Evolutionary conservation across 495 filamentous ascomycete species (phyloP).

Genomic region (Umbilicaria muhlenbergii): DNA sequence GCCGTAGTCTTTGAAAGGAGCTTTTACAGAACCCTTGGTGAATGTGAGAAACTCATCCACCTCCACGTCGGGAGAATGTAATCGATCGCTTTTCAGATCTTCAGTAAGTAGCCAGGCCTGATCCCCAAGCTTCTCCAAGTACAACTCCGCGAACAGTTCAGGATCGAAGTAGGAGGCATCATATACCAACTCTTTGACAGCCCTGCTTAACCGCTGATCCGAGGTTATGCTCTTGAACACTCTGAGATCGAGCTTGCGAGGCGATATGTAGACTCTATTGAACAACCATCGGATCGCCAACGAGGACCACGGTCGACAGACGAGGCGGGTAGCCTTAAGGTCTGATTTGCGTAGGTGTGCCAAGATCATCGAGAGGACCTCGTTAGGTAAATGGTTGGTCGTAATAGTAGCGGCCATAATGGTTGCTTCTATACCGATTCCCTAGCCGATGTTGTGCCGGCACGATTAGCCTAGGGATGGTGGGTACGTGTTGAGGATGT

Average conservation of each 20-base stretch:
- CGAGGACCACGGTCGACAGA: background rate
- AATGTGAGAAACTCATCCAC: no score
- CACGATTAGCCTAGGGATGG: no score
- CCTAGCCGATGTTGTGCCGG: no score
- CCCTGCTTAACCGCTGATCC: background rate
- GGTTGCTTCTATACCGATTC: no score
- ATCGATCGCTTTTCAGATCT: no score
- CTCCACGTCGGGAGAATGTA: no score
- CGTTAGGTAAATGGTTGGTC: background rate
- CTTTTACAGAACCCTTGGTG: no score
- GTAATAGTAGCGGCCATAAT: no score
- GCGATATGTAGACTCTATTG: conserved; percentile 1
- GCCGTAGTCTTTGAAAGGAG: no score
- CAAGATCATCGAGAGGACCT: background rate
- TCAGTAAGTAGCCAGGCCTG: background rate
- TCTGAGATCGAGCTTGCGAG: background rate
- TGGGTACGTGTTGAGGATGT: no score
- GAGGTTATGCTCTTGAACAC: background rate
- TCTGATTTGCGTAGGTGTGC: background rate
- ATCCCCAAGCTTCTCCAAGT: background rate
- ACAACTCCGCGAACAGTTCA: no score
- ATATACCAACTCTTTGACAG: background rate
- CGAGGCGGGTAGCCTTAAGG: background rate
- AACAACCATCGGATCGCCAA: background rate
- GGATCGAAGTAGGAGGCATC: background rate